Evolutionary conservation across 2,329 filamentous ascomycete species (phyloP), one percentile per base, ranked within the genome.

Genomic region (Penicillium hordei): DNA sequence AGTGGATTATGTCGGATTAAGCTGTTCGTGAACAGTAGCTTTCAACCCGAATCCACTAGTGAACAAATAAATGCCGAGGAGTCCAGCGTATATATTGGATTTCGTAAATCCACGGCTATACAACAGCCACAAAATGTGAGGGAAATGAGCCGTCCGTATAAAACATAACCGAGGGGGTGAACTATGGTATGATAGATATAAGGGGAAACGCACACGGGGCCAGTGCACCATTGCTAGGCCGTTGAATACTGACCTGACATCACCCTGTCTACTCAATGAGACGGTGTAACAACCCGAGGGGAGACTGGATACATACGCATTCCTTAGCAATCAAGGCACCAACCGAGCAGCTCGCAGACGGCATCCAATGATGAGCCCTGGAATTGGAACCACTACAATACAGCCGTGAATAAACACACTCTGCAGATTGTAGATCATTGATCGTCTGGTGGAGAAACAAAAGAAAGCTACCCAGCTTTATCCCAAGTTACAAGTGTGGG

Each of bases 131-230:
- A 42, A 17, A 34, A 6, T 5, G 12, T n/a, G 25, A 34, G 29
- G 17, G 6, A 43, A 52, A 53, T 36, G 13, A 25, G 17, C 21
- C 15, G 27, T 39, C 19, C 23, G 31, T 34, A 27, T 13, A 17
- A 19, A 36, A 23, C 31, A 43, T 15, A 25, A 43, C 19, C 29
- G 17, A n/a, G 12, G 15, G 42, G 34, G 17, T 29, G 52, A 59
- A 44, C 43, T 53, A 38, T 43, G 61, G 59, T 29, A 64, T 61
- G 64, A 55, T 62, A 65, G 52, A 62, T 66, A 66, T 65, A 66
- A 53, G 49, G 13, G 27, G 48, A 21, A 48, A 33, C 10, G 19
- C 33, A 33, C 33, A 12, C 25, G 53, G 40, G 55, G 50, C 40
- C 39, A 53, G 49, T 53, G 55, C 49, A 31, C 43, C 43, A 46